Percentiles rank a stretch among this genome's conserved stretches.
phyloP scores from a whole-genome alignment of 106 monocot genomes.

The Apostasia ramifera region DNA sequence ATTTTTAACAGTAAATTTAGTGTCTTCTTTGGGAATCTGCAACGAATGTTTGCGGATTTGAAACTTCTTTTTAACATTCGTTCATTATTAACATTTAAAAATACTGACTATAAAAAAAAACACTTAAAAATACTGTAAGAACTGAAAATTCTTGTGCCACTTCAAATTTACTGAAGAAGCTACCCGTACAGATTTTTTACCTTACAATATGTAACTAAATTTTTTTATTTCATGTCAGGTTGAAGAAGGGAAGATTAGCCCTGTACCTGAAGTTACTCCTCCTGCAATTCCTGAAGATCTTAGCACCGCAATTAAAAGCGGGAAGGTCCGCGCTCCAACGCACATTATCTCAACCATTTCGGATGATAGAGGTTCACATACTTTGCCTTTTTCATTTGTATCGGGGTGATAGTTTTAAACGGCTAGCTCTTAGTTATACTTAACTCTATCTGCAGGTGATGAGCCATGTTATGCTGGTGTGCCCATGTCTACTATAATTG shows the following conservation, averaged over 20 bases:
- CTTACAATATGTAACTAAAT: no score
- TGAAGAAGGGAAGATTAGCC: conserved; percentile 79
- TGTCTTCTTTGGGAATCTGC: no score
- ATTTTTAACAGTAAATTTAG: no score
- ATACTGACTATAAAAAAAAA: no score
- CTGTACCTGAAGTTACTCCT: conserved; percentile 63
- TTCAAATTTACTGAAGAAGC: no score
- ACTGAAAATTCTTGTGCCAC: no score
- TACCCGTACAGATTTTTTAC: no score
- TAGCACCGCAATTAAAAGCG: conserved; percentile 81
- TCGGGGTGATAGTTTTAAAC: neutral
- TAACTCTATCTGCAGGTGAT: conserved; percentile 51
- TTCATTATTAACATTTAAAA: no score
- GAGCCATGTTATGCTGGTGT: conserved; percentile 98
- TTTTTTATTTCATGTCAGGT: conserved; percentile 32
- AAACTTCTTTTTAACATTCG: neutral
- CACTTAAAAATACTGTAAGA: no score
- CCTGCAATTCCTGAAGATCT: conserved; percentile 97
- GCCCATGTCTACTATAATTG: conserved; percentile 89
- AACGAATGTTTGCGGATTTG: neutral
- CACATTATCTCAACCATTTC: conserved; percentile 98
- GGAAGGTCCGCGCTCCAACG: conserved; percentile 95
- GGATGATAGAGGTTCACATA: conserved; percentile 88
- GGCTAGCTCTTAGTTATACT: neutral
- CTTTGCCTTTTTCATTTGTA: neutral